Percentiles rank a stretch among this genome's conserved stretches.
phyloP scores from a whole-genome alignment of 768 basidiomycete species.

The Phanerochaete sordida region DNA sequence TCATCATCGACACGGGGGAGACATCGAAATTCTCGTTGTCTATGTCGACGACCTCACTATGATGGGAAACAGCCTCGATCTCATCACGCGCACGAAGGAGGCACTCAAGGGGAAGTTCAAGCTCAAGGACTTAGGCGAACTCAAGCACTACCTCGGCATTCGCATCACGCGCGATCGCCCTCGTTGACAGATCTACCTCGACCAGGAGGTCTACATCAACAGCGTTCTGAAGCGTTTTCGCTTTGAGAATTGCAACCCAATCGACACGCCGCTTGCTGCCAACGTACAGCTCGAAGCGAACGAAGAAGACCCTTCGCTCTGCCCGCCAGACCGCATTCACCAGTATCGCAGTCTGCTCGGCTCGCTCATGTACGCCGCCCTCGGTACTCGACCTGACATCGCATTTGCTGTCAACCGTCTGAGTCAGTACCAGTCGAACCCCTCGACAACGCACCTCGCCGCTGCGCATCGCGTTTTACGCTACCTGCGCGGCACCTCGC shows the following conservation, averaged over 20 bases:
- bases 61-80: conserved; percentile 15
- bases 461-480: conserved; percentile 21
- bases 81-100: conserved; percentile 13
- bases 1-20: not conserved
- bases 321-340: not conserved
- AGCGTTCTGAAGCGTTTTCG: conserved; percentile 21
- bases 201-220: conserved; percentile 22
- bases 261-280: conserved; percentile 30
- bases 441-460: conserved; percentile 14
- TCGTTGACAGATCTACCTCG: conserved; percentile 16
- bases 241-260: conserved; percentile 26
- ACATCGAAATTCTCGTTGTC: conserved; percentile 4
- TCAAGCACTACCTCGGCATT: conserved; percentile 25
- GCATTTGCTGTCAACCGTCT: conserved; percentile 22
- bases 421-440: conserved; percentile 18
- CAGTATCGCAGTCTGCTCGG: conserved; percentile 17
- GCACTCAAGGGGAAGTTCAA: conserved; percentile 4
- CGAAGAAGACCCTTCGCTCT: conserved; percentile 8
- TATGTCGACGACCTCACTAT: conserved; percentile 30
- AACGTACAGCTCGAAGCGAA: conserved; percentile 17
- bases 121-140: not conserved
- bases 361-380: conserved; percentile 26
- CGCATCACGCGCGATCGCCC: conserved; percentile 22
- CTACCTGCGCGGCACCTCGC: conserved; percentile 23
- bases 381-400: conserved; percentile 31